Evolutionary conservation across 108 stramenopile genomes (phyloP).

Genomic region (Epithemia pelagica): DNA sequence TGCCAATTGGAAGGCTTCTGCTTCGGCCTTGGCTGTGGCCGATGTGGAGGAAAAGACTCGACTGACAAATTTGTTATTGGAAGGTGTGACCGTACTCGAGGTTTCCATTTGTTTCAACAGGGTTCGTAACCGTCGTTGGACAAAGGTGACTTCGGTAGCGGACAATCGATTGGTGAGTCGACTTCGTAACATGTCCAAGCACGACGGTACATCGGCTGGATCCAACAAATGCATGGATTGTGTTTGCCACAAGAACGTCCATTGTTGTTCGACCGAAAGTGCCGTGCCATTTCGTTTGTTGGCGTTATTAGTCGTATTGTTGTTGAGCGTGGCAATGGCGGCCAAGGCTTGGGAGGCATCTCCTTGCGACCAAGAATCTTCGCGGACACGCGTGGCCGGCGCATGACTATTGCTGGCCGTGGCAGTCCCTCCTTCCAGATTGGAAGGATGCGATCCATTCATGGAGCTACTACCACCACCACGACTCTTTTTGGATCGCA

Average conservation of each 20-base stretch:
- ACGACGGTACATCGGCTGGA: constrained; percentile 44
- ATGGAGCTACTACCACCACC: not conserved
- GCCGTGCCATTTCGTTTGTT: too few relatives aligned
- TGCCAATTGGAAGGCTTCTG: constrained; percentile 7
- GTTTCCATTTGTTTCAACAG: constrained; percentile 14
- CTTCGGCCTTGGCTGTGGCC: constrained; percentile 11
- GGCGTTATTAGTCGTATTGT: not conserved
- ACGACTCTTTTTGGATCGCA: not conserved
- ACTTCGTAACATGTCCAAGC: constrained; percentile 29
- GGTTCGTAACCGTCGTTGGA: constrained; percentile 43
- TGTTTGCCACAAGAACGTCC: constrained; percentile 32
- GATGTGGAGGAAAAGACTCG: constrained; percentile 2
- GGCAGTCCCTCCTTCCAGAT: not conserved
- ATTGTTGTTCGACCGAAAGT: constrained; percentile 16
- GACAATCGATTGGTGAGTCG: constrained; percentile 25
- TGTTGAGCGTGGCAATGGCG: not conserved
- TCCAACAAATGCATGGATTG: constrained; percentile 30
- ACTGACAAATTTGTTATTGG: constrained; percentile 5
- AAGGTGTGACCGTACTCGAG: not conserved
- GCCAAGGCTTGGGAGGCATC: not conserved
- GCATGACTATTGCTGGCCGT: not conserved
- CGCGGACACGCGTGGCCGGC: not conserved
- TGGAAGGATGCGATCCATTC: not conserved
- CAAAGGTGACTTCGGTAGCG: constrained; percentile 29
- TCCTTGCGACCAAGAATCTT: not conserved